Conservation (phyloP, 2,329 filamentous ascomycete species). For the Claviceps sp. region DNA sequence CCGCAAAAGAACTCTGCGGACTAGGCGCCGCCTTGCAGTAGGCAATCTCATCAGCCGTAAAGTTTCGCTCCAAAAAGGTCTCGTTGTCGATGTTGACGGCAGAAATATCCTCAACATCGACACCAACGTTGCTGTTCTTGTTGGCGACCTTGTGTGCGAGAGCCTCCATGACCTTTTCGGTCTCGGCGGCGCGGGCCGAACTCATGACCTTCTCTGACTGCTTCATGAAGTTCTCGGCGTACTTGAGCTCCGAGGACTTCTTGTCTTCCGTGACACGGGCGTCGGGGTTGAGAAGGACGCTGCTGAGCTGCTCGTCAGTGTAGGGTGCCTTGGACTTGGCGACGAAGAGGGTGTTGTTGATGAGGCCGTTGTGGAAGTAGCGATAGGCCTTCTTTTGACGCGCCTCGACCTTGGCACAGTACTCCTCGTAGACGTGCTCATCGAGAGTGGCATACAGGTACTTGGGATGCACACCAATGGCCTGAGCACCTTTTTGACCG, state of each 20-base stretch:
- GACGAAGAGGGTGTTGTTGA: slow-evolving; percentile 96
- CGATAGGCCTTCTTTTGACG: slow-evolving; percentile 98
- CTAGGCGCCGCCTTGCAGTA: slow-evolving; percentile 74
- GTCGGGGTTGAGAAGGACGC: slow-evolving; percentile 86
- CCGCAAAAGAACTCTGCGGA: slow-evolving; percentile 83
- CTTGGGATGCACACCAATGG: slow-evolving; percentile 90
- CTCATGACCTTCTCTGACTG: slow-evolving; percentile 41
- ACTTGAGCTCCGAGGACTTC: slow-evolving; percentile 70
- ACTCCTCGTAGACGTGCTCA: slow-evolving; percentile 64
- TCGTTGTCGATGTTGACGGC: slow-evolving; percentile 88
- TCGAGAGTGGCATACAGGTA: slow-evolving; percentile 95
- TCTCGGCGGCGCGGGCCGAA: slow-evolving; percentile 43
- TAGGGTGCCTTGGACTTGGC: slow-evolving; percentile 90
- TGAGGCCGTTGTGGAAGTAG: slow-evolving; percentile 95
- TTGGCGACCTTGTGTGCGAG: slow-evolving; percentile 49
- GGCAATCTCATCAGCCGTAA: slow-evolving; percentile 67
- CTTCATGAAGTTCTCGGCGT: slow-evolving; percentile 56
- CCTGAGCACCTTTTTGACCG: slow-evolving; percentile 96
- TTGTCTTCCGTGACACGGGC: slow-evolving; percentile 76
- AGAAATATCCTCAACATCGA: slow-evolving; percentile 82
- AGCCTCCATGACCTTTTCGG: slow-evolving; percentile 63
- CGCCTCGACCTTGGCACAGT: slow-evolving; percentile 78
- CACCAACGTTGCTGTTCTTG: slow-evolving; percentile 66
- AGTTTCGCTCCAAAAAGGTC: slow-evolving; percentile 90
- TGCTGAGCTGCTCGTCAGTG: slow-evolving; percentile 70